phyloP scores from a whole-genome alignment of 2,329 filamentous ascomycete species.

The Monosporascus sp. region DNA sequence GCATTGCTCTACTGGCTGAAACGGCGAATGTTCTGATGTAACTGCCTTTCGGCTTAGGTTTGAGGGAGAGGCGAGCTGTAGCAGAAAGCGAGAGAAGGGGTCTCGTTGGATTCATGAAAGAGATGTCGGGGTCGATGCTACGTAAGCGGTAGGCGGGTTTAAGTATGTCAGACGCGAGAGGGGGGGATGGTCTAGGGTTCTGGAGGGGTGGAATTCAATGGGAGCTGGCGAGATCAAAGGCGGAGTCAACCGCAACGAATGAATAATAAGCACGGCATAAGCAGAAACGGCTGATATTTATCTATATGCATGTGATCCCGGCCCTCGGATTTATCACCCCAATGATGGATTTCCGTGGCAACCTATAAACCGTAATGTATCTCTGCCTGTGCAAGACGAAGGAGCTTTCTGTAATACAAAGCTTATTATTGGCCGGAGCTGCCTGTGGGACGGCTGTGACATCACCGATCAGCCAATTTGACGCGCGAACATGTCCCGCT shows the following conservation, averaged over 20 bases:
- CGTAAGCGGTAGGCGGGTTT: not conserved
- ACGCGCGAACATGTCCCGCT: too few species aligned
- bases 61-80: conserved; percentile 6
- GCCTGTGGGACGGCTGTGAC: conserved; percentile 14
- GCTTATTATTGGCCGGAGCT: conserved; percentile 21
- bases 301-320: not conserved
- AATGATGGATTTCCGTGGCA: not conserved
- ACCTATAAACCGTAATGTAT: conserved; percentile 10
- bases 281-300: not conserved
- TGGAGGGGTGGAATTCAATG: not conserved
- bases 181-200: not conserved
- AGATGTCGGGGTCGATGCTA: not conserved
- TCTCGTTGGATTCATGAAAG: conserved; percentile 22
- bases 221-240: not conserved
- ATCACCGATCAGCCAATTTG: conserved; percentile 10
- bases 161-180: not conserved
- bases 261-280: not conserved
- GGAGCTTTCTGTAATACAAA: conserved; percentile 19
- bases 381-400: not conserved
- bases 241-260: not conserved
- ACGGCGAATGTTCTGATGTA: conserved; percentile 8
- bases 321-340: not conserved
- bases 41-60: conserved; percentile 1
- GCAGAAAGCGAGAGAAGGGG: conserved; percentile 6
- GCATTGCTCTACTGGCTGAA: conserved; percentile 37